Evolutionary conservation across 306 rosid species (phyloP), one percentile per base, ranked within the genome.

Genomic region (Carpinus fangiana): DNA sequence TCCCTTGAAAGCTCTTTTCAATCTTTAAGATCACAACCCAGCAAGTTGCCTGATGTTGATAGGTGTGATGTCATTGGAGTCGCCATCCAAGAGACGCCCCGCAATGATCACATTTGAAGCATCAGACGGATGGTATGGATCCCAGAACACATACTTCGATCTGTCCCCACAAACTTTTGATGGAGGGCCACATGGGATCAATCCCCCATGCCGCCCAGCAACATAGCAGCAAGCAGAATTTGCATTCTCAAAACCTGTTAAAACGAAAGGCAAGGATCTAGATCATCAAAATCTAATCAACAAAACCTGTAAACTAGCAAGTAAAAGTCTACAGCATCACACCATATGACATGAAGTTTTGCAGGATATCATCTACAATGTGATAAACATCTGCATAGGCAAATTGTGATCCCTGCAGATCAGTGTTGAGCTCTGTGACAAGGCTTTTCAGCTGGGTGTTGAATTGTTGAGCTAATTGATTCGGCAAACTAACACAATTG

Each of bases 91-190:
- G 8, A 89, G 86, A 67, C 88, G 88, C 28, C 79, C 36, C 31
- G 94, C 90, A 11, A 87, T 60, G 50, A 88, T 75, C 18, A 78
- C 61, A 70, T 88, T 90, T 20, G 90, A 62, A 72, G 98, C 92
- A 41, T 88, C 93, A 67, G 89, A 77, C 11, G 96, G 92, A 85
- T 93, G 96, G 57, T 23, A 89, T 68, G 91, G 76, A 56, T 90
- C 96, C 94, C 94, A 93, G 71, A 88, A 93, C 80, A 91, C 86
- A 28, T 85, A 84, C 83, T 89, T 88, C 4, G 88, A 85, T 65
- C 92, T 79, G 64, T 91, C 90, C 51, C 7, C 71, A 48, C 96
- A 93, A 51, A 89, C 85, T 77, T 73, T 81, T 12, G 98, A 89
- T 46, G 50, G 13, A 16, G 89, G 73, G 41, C 71, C 78, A 76